Evolutionary conservation across 257 asterid genomes (phyloP).

Genomic region (Solanum dulcamara): DNA sequence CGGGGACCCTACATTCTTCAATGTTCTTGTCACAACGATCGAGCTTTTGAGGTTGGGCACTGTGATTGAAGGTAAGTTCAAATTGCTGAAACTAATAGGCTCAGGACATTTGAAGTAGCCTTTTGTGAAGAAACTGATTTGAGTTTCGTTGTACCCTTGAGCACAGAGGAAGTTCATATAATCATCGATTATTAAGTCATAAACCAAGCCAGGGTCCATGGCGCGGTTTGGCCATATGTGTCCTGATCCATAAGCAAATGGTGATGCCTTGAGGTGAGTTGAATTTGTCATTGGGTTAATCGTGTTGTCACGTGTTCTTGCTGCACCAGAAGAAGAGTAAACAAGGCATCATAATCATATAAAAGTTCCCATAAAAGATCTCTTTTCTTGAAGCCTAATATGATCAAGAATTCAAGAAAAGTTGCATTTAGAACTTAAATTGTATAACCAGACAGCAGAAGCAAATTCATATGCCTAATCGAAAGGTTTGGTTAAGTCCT

Average conservation of each 20-base stretch:
- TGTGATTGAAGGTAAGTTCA: slow-evolving; percentile 84
- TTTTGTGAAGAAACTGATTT: slow-evolving; percentile 22
- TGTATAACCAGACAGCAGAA: not conserved
- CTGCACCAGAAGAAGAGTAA: slow-evolving; percentile 21
- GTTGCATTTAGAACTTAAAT: not conserved
- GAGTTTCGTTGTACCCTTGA: slow-evolving; percentile 36
- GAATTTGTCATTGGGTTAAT: slow-evolving; percentile 44
- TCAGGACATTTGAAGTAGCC: slow-evolving; percentile 30
- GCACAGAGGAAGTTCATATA: slow-evolving; percentile 63
- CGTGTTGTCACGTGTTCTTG: slow-evolving; percentile 54
- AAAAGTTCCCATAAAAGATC: not conserved
- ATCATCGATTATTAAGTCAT: slow-evolving; percentile 39
- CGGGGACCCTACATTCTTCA: slow-evolving; percentile 70
- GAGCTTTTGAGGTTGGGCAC: slow-evolving; percentile 45
- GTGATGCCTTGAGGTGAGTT: slow-evolving; percentile 41
- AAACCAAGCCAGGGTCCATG: slow-evolving; percentile 87
- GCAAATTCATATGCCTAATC: not conserved
- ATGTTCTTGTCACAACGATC: slow-evolving; percentile 45
- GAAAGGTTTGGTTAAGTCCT: not conserved
- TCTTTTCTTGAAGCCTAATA: not conserved
- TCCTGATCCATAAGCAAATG: slow-evolving; percentile 84
- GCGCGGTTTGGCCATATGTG: slow-evolving; percentile 82
- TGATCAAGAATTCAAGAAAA: not conserved
- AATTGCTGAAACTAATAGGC: slow-evolving; percentile 29
- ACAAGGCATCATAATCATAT: not conserved